Evolutionary conservation across 2,329 filamentous ascomycete genomes (phyloP), one percentile per base, ranked within the genome.

Genomic region (Didymella keratinophila): DNA sequence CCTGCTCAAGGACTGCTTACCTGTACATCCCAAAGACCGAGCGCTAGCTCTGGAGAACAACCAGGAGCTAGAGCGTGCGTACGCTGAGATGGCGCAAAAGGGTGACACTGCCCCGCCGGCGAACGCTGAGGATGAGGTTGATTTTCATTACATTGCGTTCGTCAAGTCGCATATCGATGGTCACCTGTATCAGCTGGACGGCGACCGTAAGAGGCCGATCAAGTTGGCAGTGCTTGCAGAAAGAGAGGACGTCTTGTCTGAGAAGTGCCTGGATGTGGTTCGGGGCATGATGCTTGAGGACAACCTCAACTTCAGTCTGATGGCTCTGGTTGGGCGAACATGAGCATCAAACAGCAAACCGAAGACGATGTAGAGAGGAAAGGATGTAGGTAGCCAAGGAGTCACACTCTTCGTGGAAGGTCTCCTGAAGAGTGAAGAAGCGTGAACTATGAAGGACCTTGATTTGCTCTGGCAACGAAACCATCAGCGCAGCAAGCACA

Each of bases 391-490:
- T 80, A 76, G 77, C 71, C 79, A 78, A 79, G 81, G 81, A 83
- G 81, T 82, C 81, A 81, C 79, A 78, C 79, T 79, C 75, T 76
- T 75, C 75, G 73, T 78, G 72, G 78, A 68, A 70, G 55, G 46
- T 68, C 60, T 70, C 76, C 72, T 61, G 73, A 71, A 79, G 78
- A 80, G 80, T 75, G 75, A 80, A 74, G 73, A 75, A 79, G 78
- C 76, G 78, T 81, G 81, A 82, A 83, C 81, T 83, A 83, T 83
- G 81, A 83, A 79, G 79, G 80, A 80, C 80, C 80, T 70, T 63
- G 56, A 52, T 65, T 81, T 77, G 59, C 53, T 83, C 70, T 83
- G 73, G 81, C 81, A 83, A 78, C 76, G 27, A 32, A 49, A 42
- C 52, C 28, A n/a, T 36, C 44, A 51, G 36, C 23, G 5, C 50